Base-by-base conservation (phyloP, 306 rosid species). In the Prunus dulcis region DNA sequence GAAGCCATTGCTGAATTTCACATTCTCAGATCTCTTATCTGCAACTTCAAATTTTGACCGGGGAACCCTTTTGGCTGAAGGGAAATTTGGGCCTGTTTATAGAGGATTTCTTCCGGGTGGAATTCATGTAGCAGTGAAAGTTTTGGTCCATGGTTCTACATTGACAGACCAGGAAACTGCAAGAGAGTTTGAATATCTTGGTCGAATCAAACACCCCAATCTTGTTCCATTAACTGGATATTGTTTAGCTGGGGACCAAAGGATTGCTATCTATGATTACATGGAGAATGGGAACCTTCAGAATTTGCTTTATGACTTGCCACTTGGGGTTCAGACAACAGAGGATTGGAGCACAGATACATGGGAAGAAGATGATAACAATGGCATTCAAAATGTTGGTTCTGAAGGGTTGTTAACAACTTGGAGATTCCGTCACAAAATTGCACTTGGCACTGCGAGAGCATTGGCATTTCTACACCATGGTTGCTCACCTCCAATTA, bases 201-300 rank as follows among this genome's bases (percentile, higher is more conserved):
- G 99, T 73, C 88, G 91, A 80, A 96, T 96, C 86, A 96, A 96
- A 72, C 99, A 96, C 81, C 94, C 96, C 0, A 96, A 96, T 82
- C 98, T 96, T 76, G 99, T 89, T 72, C 98, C 98, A 10, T 75
- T 96, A 80, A 93, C 97, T 18, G 99, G 99, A 69, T 96, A 91
- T 84, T 96, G 99, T 88, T 81, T 96, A 64, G 99, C 99, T 19
- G 99, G 99, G 57, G 99, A 96, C 72, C 99, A 96, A 63, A 88
- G 98, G 62, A 93, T 96, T 76, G 96, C 97, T 3, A 91, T 96
- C 80, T 96, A 96, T 84, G 99, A 96, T 76, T 93, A 96, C 83
- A 96, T 96, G 99, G 98, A 92, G 87, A 96, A 96, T 82, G 99
- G 99, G 18, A 93, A 89, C 90, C 74, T 93, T 84, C 99, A 96